Evolutionary conservation across 164 flowering plant species (phyloP).

Genomic region (Aristolochia fimbriata): DNA sequence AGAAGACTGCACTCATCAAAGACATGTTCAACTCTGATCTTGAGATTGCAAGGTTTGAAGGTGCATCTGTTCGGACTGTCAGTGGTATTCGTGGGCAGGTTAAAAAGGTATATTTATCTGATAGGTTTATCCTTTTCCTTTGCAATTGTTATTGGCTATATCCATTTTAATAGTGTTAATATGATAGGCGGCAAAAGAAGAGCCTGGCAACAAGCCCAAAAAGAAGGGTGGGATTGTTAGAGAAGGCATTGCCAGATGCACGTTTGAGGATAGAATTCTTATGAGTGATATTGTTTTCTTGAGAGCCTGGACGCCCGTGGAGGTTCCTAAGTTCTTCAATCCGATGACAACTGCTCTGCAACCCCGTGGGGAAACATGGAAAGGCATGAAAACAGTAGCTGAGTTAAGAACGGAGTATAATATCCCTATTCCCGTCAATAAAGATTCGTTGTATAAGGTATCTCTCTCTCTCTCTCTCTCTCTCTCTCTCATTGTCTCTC

Average conservation of each 20-base stretch:
- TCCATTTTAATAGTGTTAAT: no score
- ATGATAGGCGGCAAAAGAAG: constrained; percentile 80
- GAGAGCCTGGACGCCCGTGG: constrained; percentile 83
- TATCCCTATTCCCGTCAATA: constrained; percentile 70
- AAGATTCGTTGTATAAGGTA: constrained; percentile 92
- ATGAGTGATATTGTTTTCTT: constrained; percentile 93
- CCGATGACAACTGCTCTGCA: constrained; percentile 86
- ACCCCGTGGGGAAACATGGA: constrained; percentile 67
- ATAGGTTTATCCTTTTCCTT: background rate
- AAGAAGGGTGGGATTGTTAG: constrained; percentile 48
- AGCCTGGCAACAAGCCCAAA: constrained; percentile 53
- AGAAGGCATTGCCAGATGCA: constrained; percentile 95
- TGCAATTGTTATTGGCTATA: background rate
- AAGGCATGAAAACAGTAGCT: constrained; percentile 83
- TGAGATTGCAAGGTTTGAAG: constrained; percentile 88
- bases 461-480: background rate
- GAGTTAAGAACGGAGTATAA: constrained; percentile 67
- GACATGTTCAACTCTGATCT: constrained; percentile 96
- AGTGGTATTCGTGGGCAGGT: constrained; percentile 97
- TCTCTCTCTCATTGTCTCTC: no score
- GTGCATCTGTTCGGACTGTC: constrained; percentile 82
- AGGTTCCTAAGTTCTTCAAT: constrained; percentile 68
- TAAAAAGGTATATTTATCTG: constrained; percentile 56
- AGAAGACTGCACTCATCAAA: constrained; percentile 83
- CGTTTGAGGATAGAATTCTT: constrained; percentile 85